Percentiles rank a stretch among this genome's conserved stretches.
phyloP scores from a whole-genome alignment of 2,329 filamentous ascomycete species.

The Ambrosiella cleistominuta region DNA sequence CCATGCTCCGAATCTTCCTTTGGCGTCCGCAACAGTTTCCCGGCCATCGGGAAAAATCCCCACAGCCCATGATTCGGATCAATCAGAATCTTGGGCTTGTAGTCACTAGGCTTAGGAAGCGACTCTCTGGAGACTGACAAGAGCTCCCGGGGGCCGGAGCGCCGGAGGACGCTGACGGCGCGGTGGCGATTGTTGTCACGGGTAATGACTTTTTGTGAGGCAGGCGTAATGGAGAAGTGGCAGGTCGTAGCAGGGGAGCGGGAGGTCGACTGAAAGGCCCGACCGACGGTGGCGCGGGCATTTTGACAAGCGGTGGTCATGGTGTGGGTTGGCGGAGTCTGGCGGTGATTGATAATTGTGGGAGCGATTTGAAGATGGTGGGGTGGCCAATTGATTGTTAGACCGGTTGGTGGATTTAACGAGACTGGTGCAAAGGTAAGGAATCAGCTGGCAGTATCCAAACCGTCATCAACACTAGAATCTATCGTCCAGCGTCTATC shows the following conservation, averaged over 20 bases:
- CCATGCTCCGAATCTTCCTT: conserved; percentile 56
- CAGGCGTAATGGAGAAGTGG: conserved; percentile 37
- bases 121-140: conserved; percentile 55
- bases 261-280: background rate
- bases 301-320: background rate
- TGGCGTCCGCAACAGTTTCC: conserved; percentile 52
- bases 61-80: conserved; percentile 75
- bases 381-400: background rate
- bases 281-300: background rate
- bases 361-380: background rate
- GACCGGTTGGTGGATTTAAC: too few species aligned
- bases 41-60: conserved; percentile 68
- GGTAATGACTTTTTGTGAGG: conserved; percentile 29
- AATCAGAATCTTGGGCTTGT: conserved; percentile 37
- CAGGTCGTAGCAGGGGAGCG: background rate
- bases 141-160: conserved; percentile 57
- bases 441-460: background rate
- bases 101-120: conserved; percentile 55
- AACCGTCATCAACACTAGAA: background rate
- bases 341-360: background rate
- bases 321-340: background rate
- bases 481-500: background rate
- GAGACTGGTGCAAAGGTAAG: background rate
- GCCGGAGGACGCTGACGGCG: conserved; percentile 64
- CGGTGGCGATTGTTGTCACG: conserved; percentile 65